Conservation (phyloP, 768 basidiomycete species). For the Agaricus blazei region DNA sequence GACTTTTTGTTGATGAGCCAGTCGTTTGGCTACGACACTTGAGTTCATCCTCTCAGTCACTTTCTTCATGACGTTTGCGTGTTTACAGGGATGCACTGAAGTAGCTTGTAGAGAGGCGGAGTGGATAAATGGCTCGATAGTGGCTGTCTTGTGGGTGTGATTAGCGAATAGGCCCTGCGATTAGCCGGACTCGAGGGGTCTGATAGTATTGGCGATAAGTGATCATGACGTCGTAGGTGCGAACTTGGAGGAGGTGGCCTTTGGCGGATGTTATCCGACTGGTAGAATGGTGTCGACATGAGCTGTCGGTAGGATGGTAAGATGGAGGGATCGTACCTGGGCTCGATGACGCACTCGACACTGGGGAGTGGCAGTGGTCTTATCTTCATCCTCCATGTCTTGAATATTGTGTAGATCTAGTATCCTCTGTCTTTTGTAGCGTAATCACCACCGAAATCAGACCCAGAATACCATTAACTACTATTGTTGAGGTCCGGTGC, state of each 20-base stretch:
- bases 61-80: conserved; percentile 99
- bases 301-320: background rate
- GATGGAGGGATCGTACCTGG: conserved; percentile 36
- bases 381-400: conserved; percentile 75
- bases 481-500: conserved; percentile 50
- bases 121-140: conserved; percentile 98
- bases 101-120: conserved; percentile 79
- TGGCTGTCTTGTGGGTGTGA: conserved; percentile 97
- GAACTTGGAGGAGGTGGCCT: conserved; percentile 86
- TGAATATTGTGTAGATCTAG: conserved; percentile 84
- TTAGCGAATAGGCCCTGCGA: conserved; percentile 97
- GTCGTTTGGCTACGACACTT: conserved; percentile 77
- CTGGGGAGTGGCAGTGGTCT: conserved; percentile 65
- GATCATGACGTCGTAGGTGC: conserved; percentile 99
- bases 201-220: conserved; percentile 99
- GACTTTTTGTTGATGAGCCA: conserved; percentile 50
- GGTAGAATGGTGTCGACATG: background rate
- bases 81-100: conserved; percentile 97
- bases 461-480: conserved; percentile 38
- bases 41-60: conserved; percentile 98
- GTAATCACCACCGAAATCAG: conserved; percentile 33
- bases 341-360: conserved; percentile 30
- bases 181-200: conserved; percentile 95
- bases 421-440: conserved; percentile 65
- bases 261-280: conserved; percentile 68